A percentile compares a stretch with the other conserved stretches of the same genome.
These are phyloP conservation scores for Xerocomellus amylosporus DNA, from an alignment of 768 basidiomycete species.

Conservation along the genomic window DNA sequence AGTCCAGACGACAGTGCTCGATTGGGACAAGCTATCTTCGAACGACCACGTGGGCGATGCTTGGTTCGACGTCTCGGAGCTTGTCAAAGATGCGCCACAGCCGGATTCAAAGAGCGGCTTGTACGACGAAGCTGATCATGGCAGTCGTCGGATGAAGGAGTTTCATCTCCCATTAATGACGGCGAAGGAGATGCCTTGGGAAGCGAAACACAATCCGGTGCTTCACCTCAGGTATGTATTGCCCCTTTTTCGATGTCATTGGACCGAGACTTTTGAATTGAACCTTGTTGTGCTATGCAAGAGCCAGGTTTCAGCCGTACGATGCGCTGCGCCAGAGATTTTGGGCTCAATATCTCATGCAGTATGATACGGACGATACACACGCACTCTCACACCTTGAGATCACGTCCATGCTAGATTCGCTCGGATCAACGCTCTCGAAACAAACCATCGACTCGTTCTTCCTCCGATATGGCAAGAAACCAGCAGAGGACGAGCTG, in stretches of 20 bases:
- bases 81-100: constrained; percentile 65
- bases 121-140: constrained; percentile 36
- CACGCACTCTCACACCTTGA: constrained; percentile 75
- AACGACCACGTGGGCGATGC: constrained; percentile 90
- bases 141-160: constrained; percentile 59
- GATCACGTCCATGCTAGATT: constrained; percentile 93
- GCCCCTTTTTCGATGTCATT: not conserved
- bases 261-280: not conserved
- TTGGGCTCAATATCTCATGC: constrained; percentile 84
- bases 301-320: constrained; percentile 95
- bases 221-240: constrained; percentile 58
- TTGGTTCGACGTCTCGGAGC: constrained; percentile 64
- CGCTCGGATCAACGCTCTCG: constrained; percentile 90
- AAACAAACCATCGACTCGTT: constrained; percentile 75
- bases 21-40: constrained; percentile 92
- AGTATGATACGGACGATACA: constrained; percentile 89
- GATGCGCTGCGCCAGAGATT: constrained; percentile 85
- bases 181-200: constrained; percentile 66
- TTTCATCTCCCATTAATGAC: constrained; percentile 63
- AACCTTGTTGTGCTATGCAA: constrained; percentile 26
- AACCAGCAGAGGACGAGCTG: constrained; percentile 64
- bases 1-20: constrained; percentile 79
- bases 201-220: constrained; percentile 65
- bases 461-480: constrained; percentile 69
- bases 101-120: constrained; percentile 55